These are phyloP conservation scores for Globisporangium ultimum DNA, from an alignment of 352 stramenopile species.

Conservation along the genomic window DNA sequence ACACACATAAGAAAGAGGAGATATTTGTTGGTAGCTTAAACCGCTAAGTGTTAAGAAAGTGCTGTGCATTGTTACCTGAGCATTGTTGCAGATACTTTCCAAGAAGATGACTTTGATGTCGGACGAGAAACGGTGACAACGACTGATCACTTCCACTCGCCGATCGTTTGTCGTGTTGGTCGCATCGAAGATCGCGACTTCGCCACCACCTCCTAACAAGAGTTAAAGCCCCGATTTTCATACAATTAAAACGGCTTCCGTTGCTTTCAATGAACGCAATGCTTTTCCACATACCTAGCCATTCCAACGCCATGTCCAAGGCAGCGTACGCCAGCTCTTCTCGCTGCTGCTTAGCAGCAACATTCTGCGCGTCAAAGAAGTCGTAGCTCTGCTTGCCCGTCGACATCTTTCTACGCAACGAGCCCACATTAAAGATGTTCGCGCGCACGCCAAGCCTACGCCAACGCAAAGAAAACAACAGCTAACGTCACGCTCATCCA, in stretches of 20 bases:
- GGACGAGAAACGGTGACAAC: slow-evolving; percentile 16
- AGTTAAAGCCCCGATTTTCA: no score
- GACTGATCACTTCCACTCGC: slow-evolving; percentile 20
- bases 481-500: background rate
- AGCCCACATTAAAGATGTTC: slow-evolving; percentile 90
- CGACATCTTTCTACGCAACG: slow-evolving; percentile 83
- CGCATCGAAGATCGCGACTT: slow-evolving; percentile 76
- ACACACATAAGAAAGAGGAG: background rate
- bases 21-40: no score
- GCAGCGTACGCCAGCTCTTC: slow-evolving; percentile 64
- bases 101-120: slow-evolving; percentile 71
- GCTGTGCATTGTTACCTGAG: slow-evolving; percentile 9
- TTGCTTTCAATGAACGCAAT: background rate
- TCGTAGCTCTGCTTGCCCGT: slow-evolving; percentile 46
- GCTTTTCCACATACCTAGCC: slow-evolving; percentile 23
- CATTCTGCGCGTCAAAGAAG: slow-evolving; percentile 87
- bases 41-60: no score
- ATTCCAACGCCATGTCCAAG: slow-evolving; percentile 33
- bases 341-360: slow-evolving; percentile 48
- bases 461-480: background rate
- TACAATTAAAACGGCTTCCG: no score
- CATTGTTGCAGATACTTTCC: slow-evolving; percentile 82
- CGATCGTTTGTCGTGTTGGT: slow-evolving; percentile 67
- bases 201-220: slow-evolving; percentile 24
- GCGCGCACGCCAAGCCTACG: slow-evolving; percentile 35